Evolutionary conservation across 345 rosid species (phyloP), one percentile per base, ranked within the genome.

Genomic region (Cardamine occulta): DNA sequence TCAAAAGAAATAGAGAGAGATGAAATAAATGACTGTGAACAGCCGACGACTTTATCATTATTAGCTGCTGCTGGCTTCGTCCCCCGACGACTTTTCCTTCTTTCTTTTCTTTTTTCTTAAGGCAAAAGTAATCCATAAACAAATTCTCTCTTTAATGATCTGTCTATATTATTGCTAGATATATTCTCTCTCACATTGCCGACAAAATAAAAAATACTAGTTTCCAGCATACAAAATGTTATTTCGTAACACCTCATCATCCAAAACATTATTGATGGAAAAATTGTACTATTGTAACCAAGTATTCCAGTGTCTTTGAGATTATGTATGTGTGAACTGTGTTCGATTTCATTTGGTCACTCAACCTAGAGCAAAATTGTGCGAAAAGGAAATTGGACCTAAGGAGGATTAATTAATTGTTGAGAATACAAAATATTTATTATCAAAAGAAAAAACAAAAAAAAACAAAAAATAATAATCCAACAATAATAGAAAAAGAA

Each of bases 11-110:
- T 35, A 29, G 34, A 73, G 52, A 73, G 40, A 73, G 12, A 55
- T 67, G 72, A 35, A 52, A 35, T 54, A 68, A 54, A 54, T 68
- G 72, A 68, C 7, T 18, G 45, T 63, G 35, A 42, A 63, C 67
- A 63, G 52, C 35, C 52, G 14, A 15, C 19, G 44, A 66, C 44
- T 7, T 4, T 49, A 49, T 49, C 45, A 66, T 29, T 45, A 66
- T 45, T 44, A 39, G 40, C 23, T 18, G 66, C 69, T 28, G 5
- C 54, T 45, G 12, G 40, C 39, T 31, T 17, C 39, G 9, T 64
- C 6, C 10, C 3, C 61, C 63, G 18, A 68, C 63, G 73, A 68
- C 73, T 68, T 68, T 55, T 68, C 29, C 13, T 39, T 12, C 13
- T 34, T 17, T 31, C 8, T 1, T 8, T 3, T 13, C 5, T 53